These are phyloP conservation scores for Didymella lethalis DNA, from an alignment of 2,329 filamentous ascomycete genomes.

Conservation along the genomic window DNA sequence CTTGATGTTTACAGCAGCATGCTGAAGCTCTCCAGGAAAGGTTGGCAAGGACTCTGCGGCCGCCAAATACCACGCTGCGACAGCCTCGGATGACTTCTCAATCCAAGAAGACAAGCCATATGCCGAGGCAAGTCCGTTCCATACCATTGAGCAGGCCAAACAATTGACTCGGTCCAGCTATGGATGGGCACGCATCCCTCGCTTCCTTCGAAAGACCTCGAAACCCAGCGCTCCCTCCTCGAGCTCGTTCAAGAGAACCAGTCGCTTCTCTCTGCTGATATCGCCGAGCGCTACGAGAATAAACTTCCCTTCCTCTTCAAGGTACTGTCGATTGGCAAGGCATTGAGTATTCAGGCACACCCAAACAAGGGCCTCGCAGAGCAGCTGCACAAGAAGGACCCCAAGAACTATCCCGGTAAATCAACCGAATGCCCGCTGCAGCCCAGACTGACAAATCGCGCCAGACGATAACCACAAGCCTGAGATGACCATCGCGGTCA, in stretches of 20 bases:
- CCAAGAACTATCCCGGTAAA: slow-evolving; percentile 85
- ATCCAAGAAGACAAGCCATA: slow-evolving; percentile 91
- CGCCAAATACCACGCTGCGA: slow-evolving; percentile 87
- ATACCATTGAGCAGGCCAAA: neutral
- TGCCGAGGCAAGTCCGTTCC: slow-evolving; percentile 72
- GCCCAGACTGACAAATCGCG: slow-evolving; percentile 20
- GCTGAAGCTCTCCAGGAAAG: slow-evolving; percentile 68
- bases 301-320: slow-evolving; percentile 98
- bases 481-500: slow-evolving; percentile 98
- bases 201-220: slow-evolving; percentile 88
- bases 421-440: neutral
- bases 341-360: slow-evolving; percentile 95
- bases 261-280: slow-evolving; percentile 75
- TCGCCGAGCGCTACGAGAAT: slow-evolving; percentile 76
- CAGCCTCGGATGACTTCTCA: slow-evolving; percentile 75
- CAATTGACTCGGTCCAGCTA: slow-evolving; percentile 64
- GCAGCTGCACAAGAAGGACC: slow-evolving; percentile 81
- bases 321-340: slow-evolving; percentile 93
- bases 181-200: slow-evolving; percentile 99
- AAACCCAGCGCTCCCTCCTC: slow-evolving; percentile 83
- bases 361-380: slow-evolving; percentile 95
- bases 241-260: slow-evolving; percentile 89
- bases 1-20: slow-evolving; percentile 29
- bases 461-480: slow-evolving; percentile 97
- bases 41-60: slow-evolving; percentile 85